Conservation (phyloP, 1,139 yeast species). For the Zygoascus hellenicus region DNA sequence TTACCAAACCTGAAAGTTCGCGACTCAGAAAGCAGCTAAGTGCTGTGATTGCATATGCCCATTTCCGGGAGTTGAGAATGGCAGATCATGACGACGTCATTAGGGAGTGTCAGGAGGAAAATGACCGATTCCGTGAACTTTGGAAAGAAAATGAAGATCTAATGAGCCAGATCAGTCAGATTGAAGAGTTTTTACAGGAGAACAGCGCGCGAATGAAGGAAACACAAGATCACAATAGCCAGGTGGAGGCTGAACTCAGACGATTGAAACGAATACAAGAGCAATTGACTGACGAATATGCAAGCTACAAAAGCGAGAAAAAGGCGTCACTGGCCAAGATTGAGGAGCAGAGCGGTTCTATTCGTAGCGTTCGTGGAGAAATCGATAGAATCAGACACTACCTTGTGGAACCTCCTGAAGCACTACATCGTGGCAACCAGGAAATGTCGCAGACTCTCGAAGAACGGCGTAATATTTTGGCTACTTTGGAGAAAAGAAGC, state of each 20-base stretch:
- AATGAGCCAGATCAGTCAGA: constrained; percentile 28
- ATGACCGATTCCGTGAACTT: constrained; percentile 39
- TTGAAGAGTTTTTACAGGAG: constrained; percentile 24
- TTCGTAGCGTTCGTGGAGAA: constrained; percentile 53
- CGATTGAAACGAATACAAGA: constrained; percentile 62
- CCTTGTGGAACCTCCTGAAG: constrained; percentile 56
- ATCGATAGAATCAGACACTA: constrained; percentile 56
- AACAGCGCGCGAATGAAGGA: constrained; percentile 39
- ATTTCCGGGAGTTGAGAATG: constrained; percentile 75
- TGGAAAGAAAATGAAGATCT: constrained; percentile 37
- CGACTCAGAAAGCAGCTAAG: constrained; percentile 64
- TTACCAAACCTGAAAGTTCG: constrained; percentile 61
- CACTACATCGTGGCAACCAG: constrained; percentile 48
- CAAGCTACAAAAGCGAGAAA: constrained; percentile 60
- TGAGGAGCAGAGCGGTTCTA: constrained; percentile 49
- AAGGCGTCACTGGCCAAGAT: constrained; percentile 48
- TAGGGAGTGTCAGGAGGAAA: constrained; percentile 46
- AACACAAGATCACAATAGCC: constrained; percentile 50
- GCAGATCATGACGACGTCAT: constrained; percentile 61
- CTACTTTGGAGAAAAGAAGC: constrained; percentile 44
- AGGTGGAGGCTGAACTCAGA: constrained; percentile 59
- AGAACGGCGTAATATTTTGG: constrained; percentile 39
- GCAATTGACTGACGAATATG: constrained; percentile 57
- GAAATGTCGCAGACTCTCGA: constrained; percentile 50
- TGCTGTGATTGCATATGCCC: constrained; percentile 79